Evolutionary conservation across 805 yeast species (phyloP), one percentile per base, ranked within the genome.

Genomic region (Grigorovia yakushimaensis): DNA sequence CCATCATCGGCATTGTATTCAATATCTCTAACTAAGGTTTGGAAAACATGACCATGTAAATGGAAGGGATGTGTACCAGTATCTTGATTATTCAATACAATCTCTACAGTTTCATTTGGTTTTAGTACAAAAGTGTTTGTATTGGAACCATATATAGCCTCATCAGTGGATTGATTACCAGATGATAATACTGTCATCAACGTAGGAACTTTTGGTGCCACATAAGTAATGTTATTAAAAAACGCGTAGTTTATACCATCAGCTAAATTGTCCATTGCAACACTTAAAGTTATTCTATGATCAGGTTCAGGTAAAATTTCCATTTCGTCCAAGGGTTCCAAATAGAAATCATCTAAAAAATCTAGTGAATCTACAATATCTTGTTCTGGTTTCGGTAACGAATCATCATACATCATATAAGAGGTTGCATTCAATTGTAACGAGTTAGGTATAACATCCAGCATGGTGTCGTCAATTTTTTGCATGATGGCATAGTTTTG

Each of bases 31-130:
- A 77, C 81, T 50, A 88, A 65, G 9, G 84, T 73, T 70, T 91
- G 97, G 85, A 89, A 91, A 44, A 67, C 78, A 45, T 71, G 75
- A 30, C 98, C 98, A 71, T 91, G 98, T 63, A 91, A 71, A 70
- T 91, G 98, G 93, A 91, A 91, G 27, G 98, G 98, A 71, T 91
- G 98, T 57, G 74, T 83, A 63, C 98, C 97, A 5, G 95, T 78
- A 67, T 91, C 98, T 50, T 70, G 69, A 68, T 88, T 89, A 73
- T 91, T 91, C 40, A 91, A 60, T 6, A 86, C 84, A 55, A 91
- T 77, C 62, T 91, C 95, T 33, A 91, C 76, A 49, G 84, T 71
- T 47, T 71, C 73, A 49, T 69, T 68, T 42, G 65, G 65, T 43
- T 63, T 57, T 75, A 91, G 69, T 15, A 91, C 87, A 61, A 75